These are phyloP conservation scores for Solanum chacoense DNA, from an alignment of 305 asterid genomes.

Conservation along the genomic window DNA sequence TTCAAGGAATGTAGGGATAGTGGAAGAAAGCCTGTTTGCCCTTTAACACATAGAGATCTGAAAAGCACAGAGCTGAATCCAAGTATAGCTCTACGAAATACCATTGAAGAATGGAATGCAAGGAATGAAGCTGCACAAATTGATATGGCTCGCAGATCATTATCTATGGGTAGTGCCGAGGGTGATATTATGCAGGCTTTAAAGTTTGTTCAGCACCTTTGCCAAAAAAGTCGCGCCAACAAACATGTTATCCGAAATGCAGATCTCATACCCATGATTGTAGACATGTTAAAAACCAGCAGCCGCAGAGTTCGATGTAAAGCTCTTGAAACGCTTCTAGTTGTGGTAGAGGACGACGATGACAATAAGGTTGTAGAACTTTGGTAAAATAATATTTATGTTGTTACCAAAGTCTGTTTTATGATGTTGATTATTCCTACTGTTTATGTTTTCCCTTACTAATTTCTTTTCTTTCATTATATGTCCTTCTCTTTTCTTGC, in stretches of 20 bases:
- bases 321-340: slow-evolving; percentile 81
- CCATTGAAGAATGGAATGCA: slow-evolving; percentile 95
- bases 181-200: slow-evolving; percentile 54
- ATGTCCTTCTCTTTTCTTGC: slow-evolving; percentile 8
- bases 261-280: slow-evolving; percentile 77
- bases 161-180: slow-evolving; percentile 47
- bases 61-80: slow-evolving; percentile 72
- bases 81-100: slow-evolving; percentile 72
- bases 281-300: slow-evolving; percentile 54
- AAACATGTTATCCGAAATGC: slow-evolving; percentile 58
- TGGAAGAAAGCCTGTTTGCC: slow-evolving; percentile 65
- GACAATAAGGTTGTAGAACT: slow-evolving; percentile 83
- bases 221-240: slow-evolving; percentile 48
- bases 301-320: slow-evolving; percentile 61
- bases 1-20: slow-evolving; percentile 59
- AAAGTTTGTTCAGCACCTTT: slow-evolving; percentile 55
- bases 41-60: slow-evolving; percentile 61
- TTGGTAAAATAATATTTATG: slow-evolving; percentile 3
- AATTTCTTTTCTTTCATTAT: neutral
- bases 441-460: slow-evolving; percentile 10
- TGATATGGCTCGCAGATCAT: slow-evolving; percentile 70
- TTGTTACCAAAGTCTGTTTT: slow-evolving; percentile 11
- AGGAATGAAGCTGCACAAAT: slow-evolving; percentile 91
- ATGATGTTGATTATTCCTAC: slow-evolving; percentile 4
- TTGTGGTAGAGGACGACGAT: slow-evolving; percentile 75